Evolutionary conservation across 2,329 filamentous ascomycete genomes (phyloP).

Genomic region (Fusarium chuoi): DNA sequence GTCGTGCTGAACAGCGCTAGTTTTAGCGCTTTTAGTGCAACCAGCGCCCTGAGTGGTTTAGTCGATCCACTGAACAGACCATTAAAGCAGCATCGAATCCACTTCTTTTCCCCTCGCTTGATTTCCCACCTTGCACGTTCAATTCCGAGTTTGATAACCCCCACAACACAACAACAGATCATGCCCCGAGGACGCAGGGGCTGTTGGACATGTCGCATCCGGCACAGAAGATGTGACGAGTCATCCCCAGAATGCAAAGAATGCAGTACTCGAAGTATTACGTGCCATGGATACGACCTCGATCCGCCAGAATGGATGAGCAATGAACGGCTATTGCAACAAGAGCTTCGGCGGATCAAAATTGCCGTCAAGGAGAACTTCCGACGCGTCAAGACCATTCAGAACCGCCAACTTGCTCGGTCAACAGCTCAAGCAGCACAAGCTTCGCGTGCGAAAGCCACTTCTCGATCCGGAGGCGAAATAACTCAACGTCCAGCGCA

Average conservation of each 20-base stretch:
- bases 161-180: not conserved
- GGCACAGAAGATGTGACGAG: conserved; percentile 46
- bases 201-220: conserved; percentile 46
- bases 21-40: not conserved
- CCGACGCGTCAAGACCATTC: conserved; percentile 17
- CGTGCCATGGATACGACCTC: conserved; percentile 45
- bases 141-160: not conserved
- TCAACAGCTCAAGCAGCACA: not conserved
- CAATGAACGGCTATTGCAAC: conserved; percentile 42
- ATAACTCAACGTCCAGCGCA: rapidly evolving
- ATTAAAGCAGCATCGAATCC: not conserved
- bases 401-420: conserved; percentile 10
- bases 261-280: conserved; percentile 37
- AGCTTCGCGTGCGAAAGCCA: not conserved
- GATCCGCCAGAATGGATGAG: conserved; percentile 51
- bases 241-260: conserved; percentile 36
- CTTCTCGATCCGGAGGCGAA: not conserved
- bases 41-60: not conserved
- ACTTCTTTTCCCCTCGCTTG: not conserved
- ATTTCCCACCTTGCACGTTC: not conserved
- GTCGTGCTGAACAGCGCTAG: not conserved
- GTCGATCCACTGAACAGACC: not conserved
- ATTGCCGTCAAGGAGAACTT: conserved; percentile 39
- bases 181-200: conserved; percentile 34
- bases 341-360: conserved; percentile 42